Conservation (phyloP, 768 basidiomycete species). For the Stropharia rugosoannulata region DNA sequence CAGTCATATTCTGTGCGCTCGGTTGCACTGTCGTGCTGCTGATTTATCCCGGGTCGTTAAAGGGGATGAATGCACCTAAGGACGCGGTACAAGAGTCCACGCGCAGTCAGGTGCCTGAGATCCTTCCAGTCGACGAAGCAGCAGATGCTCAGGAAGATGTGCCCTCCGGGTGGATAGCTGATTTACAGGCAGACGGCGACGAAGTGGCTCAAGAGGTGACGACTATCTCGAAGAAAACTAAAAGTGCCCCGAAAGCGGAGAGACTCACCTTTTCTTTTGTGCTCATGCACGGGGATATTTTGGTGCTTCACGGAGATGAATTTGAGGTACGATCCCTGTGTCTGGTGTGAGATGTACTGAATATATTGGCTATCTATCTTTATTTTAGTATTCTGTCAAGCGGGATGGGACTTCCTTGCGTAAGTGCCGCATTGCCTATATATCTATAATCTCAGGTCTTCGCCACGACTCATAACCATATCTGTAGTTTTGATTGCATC, state of each 20-base stretch:
- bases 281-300: conserved; percentile 43
- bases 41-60: conserved; percentile 18
- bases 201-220: not conserved
- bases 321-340: conserved; percentile 34
- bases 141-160: not conserved
- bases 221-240: conserved; percentile 3
- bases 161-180: conserved; percentile 1
- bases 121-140: not conserved
- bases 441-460: conserved; percentile 1
- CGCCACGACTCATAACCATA: conserved; percentile 5
- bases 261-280: conserved; percentile 25
- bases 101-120: not conserved
- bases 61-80: conserved; percentile 2
- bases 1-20: conserved; percentile 33
- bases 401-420: conserved; percentile 43
- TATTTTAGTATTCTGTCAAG: conserved; percentile 42
- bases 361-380: not conserved
- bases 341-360: conserved; percentile 3
- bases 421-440: conserved; percentile 24
- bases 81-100: not conserved
- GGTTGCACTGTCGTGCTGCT: conserved; percentile 37
- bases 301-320: conserved; percentile 39
- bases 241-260: conserved; percentile 8
- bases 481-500: conserved; percentile 16
- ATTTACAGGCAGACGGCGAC: not conserved